These are phyloP conservation scores for Pythium scleroteichum DNA, from an alignment of 352 stramenopile species.

Conservation along the genomic window DNA sequence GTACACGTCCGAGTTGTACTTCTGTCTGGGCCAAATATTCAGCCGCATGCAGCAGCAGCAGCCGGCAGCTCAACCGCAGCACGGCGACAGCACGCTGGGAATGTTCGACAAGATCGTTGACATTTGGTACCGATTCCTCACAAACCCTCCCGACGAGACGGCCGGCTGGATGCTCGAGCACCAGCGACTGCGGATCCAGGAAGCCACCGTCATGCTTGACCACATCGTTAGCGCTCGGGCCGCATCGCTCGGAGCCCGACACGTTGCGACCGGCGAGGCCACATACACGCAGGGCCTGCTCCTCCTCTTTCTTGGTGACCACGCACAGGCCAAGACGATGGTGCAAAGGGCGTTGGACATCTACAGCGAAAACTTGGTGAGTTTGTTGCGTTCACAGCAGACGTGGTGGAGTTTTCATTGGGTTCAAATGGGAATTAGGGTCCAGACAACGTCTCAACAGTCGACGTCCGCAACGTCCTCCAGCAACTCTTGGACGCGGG, in stretches of 20 bases:
- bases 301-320: slow-evolving; percentile 51
- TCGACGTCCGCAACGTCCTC: background rate
- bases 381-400: background rate
- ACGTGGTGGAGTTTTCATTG: background rate
- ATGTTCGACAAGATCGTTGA: slow-evolving; percentile 82
- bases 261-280: slow-evolving; percentile 63
- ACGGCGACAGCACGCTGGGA: slow-evolving; percentile 53
- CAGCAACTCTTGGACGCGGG: background rate
- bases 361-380: slow-evolving; percentile 58
- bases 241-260: slow-evolving; percentile 39
- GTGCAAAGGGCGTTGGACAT: slow-evolving; percentile 56
- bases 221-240: slow-evolving; percentile 45
- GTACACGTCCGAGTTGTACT: slow-evolving; percentile 79
- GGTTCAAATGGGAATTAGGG: background rate
- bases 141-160: slow-evolving; percentile 61
- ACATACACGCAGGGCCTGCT: slow-evolving; percentile 64
- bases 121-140: slow-evolving; percentile 80
- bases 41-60: slow-evolving; percentile 29
- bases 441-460: background rate
- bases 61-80: slow-evolving; percentile 22
- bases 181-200: slow-evolving; percentile 56
- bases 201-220: slow-evolving; percentile 61
- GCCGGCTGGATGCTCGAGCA: slow-evolving; percentile 65
- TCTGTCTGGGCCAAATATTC: slow-evolving; percentile 65
- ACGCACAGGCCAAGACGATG: slow-evolving; percentile 48